Base-by-base conservation (phyloP, 257 asterid genomes). In the Salvia hispanica region DNA sequence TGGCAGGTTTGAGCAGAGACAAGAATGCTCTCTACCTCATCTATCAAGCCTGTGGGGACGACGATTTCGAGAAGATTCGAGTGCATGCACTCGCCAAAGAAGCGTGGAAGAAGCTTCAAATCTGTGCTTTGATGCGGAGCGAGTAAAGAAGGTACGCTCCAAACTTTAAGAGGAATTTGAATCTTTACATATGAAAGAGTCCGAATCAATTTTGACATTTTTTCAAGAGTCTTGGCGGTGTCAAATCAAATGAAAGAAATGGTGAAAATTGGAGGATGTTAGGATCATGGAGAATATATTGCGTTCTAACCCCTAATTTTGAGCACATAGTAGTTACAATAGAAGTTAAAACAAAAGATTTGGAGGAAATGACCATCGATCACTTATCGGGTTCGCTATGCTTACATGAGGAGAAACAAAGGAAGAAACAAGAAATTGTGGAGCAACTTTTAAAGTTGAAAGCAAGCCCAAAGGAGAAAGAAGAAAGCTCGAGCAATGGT, bases 21-120 rank as follows among this genome's bases (percentile, higher is more conserved):
- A n/a, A n/a, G n/a, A n/a, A n/a, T n/a, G n/a, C n/a, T n/a, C n/a
- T n/a, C n/a, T n/a, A n/a, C n/a, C n/a, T n/a, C n/a, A n/a, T n/a
- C n/a, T n/a, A n/a, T n/a, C n/a, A n/a, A n/a, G n/a, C n/a, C n/a
- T n/a, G n/a, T n/a, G n/a, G n/a, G n/a, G n/a, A n/a, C n/a, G n/a
- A n/a, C n/a, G n/a, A n/a, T n/a, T n/a, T n/a, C n/a, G n/a, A n/a
- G n/a, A n/a, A n/a, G n/a, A n/a, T 8, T n/a, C 39, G n/a, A 25
- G 37, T 36, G 8, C 37, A n/a, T n/a, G n/a, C n/a, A n/a, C n/a
- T n/a, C n/a, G 7, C 34, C 39, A 54, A 58, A 28, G 12, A 58
- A 36, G 64, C 48, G 13, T 37, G 48, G 64, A 48, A 58, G 3
- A 58, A 18, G 43, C 64, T 58, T n/a, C 64, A 36, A 58, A 43